Evolutionary conservation across 371 early-diverging fungal species (phyloP).

Genomic region (Mucor piriformis): DNA sequence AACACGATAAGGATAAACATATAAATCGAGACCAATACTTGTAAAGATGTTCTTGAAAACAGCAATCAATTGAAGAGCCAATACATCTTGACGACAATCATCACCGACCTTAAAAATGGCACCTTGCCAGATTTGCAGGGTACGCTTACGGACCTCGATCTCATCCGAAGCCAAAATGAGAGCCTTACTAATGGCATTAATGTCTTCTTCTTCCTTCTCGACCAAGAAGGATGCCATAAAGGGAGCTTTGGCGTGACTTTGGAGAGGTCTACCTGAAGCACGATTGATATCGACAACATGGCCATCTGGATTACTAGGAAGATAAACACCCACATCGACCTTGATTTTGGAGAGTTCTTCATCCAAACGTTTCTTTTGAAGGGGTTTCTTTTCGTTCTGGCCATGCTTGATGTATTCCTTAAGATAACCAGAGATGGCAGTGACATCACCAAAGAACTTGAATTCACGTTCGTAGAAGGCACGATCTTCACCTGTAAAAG

Average conservation of each 20-base stretch:
- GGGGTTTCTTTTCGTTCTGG: slow-evolving; percentile 93
- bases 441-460: slow-evolving; percentile 92
- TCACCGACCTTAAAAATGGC: slow-evolving; percentile 99
- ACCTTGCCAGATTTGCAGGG: slow-evolving; percentile 68
- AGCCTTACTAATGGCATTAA: slow-evolving; percentile 55
- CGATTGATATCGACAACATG: slow-evolving; percentile 95
- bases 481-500: slow-evolving; percentile 84
- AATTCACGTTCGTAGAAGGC: slow-evolving; percentile 95
- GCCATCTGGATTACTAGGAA: slow-evolving; percentile 98
- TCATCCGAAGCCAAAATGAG: slow-evolving; percentile 42
- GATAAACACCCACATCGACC: slow-evolving; percentile 96
- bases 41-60: slow-evolving; percentile 97
- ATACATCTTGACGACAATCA: slow-evolving; percentile 98
- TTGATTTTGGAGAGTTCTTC: slow-evolving; percentile 94
- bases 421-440: slow-evolving; percentile 95
- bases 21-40: slow-evolving; percentile 90
- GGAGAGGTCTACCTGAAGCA: slow-evolving; percentile 93
- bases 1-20: slow-evolving; percentile 97
- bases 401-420: slow-evolving; percentile 93
- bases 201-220: slow-evolving; percentile 56
- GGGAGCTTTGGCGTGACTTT: slow-evolving; percentile 99
- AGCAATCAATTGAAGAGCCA: slow-evolving; percentile 97
- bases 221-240: slow-evolving; percentile 99
- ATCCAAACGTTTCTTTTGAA: slow-evolving; percentile 76
- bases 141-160: slow-evolving; percentile 33